Evolutionary conservation across 352 stramenopile genomes (phyloP), one percentile per base, ranked within the genome.

Genomic region (Phytopythium vexans): DNA sequence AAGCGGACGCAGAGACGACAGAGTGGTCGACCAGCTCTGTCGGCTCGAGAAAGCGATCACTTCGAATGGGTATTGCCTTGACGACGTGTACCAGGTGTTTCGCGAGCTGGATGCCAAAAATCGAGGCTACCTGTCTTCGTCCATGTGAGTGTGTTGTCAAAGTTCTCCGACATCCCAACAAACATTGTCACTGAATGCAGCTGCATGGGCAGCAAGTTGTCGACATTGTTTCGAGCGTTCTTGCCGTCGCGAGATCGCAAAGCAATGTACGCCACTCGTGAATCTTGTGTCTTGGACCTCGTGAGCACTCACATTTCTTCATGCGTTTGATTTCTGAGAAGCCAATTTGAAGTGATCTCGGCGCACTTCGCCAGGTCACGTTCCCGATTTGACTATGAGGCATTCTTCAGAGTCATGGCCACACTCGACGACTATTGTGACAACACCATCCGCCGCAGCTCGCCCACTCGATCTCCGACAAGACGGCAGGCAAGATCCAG

Each of bases 51-150:
- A n/a, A n/a, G n/a, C n/a, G n/a, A n/a, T n/a, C n/a, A n/a, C n/a
- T n/a, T n/a, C n/a, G n/a, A n/a, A 98, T 12, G 83, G 98, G 53
- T 27, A 43, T 2, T 46, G 64, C 27, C 50, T 68, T 14, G 61
- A 68, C 7, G 57, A 49, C 10, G 8, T 68, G 8, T 62, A 58
- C 38, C 59, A 58, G 46, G 32, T 36, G 1, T 74, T 71, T 35
- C 54, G 64, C 15, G 45, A 50, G 4, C 32, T 36, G 8, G 62
- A 74, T 39, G 34, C 2, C 4, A 46, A 34, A 1, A 34, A 37
- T n/a, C 12, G 27, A 35, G 63, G 59, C 8, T 56, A 46, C 0
- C 47, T 75, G 12, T 37, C 32, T 21, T 15, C 31, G 14, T 34
- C 27, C 14, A 27, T 45, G 10, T 36, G 51, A 49, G 11, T 11